phyloP scores from a whole-genome alignment of 495 filamentous ascomycete genomes.

The Penicillium robsamsonii region DNA sequence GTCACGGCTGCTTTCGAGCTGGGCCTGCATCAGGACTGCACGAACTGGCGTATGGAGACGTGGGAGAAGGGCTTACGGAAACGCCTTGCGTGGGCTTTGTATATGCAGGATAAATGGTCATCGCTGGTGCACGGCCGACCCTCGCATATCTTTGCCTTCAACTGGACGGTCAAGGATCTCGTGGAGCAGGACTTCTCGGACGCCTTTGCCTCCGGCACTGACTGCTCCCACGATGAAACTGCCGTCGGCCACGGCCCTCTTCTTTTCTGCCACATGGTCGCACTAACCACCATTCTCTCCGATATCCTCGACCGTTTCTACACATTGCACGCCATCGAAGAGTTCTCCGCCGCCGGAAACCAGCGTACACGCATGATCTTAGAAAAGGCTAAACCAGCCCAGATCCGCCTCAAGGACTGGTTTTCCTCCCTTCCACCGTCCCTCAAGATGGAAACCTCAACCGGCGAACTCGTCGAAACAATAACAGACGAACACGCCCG shows the following conservation, averaged over 20 bases:
- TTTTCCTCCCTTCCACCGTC: slow-evolving; percentile 51
- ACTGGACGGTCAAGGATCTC: slow-evolving; percentile 57
- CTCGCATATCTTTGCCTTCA: slow-evolving; percentile 53
- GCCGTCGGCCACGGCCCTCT: slow-evolving; percentile 46
- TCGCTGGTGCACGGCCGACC: slow-evolving; percentile 56
- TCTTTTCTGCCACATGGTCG: slow-evolving; percentile 58
- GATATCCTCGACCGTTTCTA: slow-evolving; percentile 61
- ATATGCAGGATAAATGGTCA: slow-evolving; percentile 62
- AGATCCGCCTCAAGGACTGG: slow-evolving; percentile 59
- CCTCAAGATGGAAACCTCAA: slow-evolving; percentile 53
- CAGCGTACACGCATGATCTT: slow-evolving; percentile 55
- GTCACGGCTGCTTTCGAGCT: slow-evolving; percentile 56
- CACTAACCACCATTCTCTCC: slow-evolving; percentile 58
- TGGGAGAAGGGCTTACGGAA: slow-evolving; percentile 57
- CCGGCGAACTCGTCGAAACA: slow-evolving; percentile 40
- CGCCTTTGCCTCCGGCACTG: slow-evolving; percentile 33
- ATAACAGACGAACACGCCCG: slow-evolving; percentile 41
- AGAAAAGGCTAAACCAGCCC: slow-evolving; percentile 60
- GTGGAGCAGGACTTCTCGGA: slow-evolving; percentile 52
- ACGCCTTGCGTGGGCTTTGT: slow-evolving; percentile 58
- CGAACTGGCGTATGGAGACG: slow-evolving; percentile 51
- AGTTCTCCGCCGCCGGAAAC: slow-evolving; percentile 48
- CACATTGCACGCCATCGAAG: slow-evolving; percentile 54
- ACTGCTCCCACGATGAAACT: slow-evolving; percentile 36
- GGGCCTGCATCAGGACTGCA: slow-evolving; percentile 57